Evolutionary conservation across 2,329 filamentous ascomycete species (phyloP).

Genomic region (Metarhizium guizhouense): DNA sequence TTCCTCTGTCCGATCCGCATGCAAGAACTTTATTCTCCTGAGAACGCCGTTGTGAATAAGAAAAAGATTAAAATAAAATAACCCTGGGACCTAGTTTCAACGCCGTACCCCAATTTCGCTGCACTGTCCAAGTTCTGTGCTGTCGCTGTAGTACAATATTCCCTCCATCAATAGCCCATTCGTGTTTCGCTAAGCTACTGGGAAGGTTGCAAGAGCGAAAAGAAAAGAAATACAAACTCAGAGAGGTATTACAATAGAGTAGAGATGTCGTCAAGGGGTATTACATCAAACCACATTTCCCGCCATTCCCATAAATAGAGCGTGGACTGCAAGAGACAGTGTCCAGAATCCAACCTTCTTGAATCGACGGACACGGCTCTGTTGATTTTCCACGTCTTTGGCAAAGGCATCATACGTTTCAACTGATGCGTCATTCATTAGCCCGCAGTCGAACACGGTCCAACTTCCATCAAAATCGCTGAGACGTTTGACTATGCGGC

Average conservation of each 20-base stretch:
- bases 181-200: not conserved
- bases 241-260: not conserved
- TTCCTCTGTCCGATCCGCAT: not conserved
- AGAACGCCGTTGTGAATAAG: not conserved
- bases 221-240: not conserved
- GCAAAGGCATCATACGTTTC: constrained; percentile 96
- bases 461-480: constrained; percentile 91
- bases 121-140: not conserved
- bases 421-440: constrained; percentile 88
- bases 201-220: not conserved
- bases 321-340: constrained; percentile 82
- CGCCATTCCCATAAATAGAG: constrained; percentile 89
- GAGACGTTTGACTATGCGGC: constrained; percentile 82
- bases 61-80: too few species aligned
- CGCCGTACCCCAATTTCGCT: not conserved
- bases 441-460: constrained; percentile 86
- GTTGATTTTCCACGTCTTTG: constrained; percentile 79
- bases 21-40: not conserved
- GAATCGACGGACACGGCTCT: constrained; percentile 75
- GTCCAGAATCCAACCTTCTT: constrained; percentile 98
- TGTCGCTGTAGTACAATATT: not conserved
- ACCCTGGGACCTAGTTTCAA: not conserved
- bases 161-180: not conserved
- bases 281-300: constrained; percentile 55
- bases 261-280: not conserved